These are phyloP conservation scores for Naganishia sp. DNA, from an alignment of 1,284 basidiomycete genomes.

Conservation along the genomic window DNA sequence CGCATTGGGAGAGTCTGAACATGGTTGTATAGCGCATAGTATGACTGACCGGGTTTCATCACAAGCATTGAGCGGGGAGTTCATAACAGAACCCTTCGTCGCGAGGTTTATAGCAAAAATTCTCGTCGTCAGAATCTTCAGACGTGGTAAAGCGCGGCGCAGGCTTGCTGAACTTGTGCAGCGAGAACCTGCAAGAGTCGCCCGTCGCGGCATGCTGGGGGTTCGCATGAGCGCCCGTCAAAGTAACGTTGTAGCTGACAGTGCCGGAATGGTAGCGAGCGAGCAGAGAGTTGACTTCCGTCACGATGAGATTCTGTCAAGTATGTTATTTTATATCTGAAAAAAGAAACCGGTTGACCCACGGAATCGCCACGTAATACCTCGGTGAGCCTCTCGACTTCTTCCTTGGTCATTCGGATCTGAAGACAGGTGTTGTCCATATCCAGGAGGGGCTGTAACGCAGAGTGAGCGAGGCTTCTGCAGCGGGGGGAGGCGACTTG, in stretches of 20 bases:
- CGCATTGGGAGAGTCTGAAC: slow-evolving; percentile 13
- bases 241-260: not conserved
- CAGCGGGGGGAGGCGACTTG: not conserved
- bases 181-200: not conserved
- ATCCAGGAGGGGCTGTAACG: slow-evolving; percentile 1
- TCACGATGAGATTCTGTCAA: not conserved
- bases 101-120: not conserved
- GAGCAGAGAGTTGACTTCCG: not conserved
- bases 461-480: not conserved
- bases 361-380: not conserved
- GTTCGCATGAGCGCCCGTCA: not conserved
- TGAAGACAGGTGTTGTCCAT: not conserved
- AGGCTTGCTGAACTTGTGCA: not conserved
- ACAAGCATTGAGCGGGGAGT: no score
- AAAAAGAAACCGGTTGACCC: not conserved
- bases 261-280: not conserved
- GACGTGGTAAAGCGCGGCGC: not conserved
- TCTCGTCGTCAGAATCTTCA: not conserved
- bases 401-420: not conserved
- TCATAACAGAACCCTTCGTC: not conserved
- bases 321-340: not conserved
- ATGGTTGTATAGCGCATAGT: slow-evolving; percentile 12
- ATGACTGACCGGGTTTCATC: not conserved
- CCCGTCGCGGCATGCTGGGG: not conserved
- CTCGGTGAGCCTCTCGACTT: not conserved